Percentiles rank a stretch among this genome's conserved stretches.
These are phyloP conservation scores for Xylaria sp. DNA, from an alignment of 2,329 filamentous ascomycete species.

Conservation along the genomic window DNA sequence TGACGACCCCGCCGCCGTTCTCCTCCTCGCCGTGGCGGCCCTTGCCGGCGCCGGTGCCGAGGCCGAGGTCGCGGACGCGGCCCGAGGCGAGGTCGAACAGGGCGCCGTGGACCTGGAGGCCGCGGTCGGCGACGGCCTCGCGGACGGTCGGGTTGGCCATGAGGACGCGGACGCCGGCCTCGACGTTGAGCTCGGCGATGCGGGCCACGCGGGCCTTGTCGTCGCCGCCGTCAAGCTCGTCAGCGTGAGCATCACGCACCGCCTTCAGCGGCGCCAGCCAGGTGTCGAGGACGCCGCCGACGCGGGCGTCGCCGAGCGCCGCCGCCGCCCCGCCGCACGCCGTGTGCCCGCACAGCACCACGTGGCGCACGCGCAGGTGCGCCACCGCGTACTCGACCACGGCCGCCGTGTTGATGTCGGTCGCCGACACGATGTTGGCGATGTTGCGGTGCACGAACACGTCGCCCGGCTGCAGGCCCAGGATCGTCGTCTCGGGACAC, in stretches of 20 bases:
- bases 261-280: slow-evolving; percentile 57
- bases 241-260: slow-evolving; percentile 49
- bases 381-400: slow-evolving; percentile 81
- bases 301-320: slow-evolving; percentile 50
- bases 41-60: slow-evolving; percentile 40
- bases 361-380: slow-evolving; percentile 71
- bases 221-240: slow-evolving; percentile 59
- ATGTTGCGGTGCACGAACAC: slow-evolving; percentile 92
- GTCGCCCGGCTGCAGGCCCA: slow-evolving; percentile 78
- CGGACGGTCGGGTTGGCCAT: slow-evolving; percentile 70
- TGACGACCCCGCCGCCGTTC: slow-evolving; percentile 41
- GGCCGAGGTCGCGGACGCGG: slow-evolving; percentile 51
- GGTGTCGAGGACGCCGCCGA: slow-evolving; percentile 58
- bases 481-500: slow-evolving; percentile 79
- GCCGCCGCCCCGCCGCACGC: slow-evolving; percentile 68
- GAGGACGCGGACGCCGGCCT: slow-evolving; percentile 66
- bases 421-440: slow-evolving; percentile 76
- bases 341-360: slow-evolving; percentile 72
- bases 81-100: slow-evolving; percentile 67
- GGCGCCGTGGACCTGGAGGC: slow-evolving; percentile 75
- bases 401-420: slow-evolving; percentile 73
- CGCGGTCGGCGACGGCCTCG: slow-evolving; percentile 70
- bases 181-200: slow-evolving; percentile 78
- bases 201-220: slow-evolving; percentile 58
- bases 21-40: slow-evolving; percentile 10